These are phyloP conservation scores for Hemileccinum rubropunctum DNA, from an alignment of 768 basidiomycete genomes.

Conservation along the genomic window DNA sequence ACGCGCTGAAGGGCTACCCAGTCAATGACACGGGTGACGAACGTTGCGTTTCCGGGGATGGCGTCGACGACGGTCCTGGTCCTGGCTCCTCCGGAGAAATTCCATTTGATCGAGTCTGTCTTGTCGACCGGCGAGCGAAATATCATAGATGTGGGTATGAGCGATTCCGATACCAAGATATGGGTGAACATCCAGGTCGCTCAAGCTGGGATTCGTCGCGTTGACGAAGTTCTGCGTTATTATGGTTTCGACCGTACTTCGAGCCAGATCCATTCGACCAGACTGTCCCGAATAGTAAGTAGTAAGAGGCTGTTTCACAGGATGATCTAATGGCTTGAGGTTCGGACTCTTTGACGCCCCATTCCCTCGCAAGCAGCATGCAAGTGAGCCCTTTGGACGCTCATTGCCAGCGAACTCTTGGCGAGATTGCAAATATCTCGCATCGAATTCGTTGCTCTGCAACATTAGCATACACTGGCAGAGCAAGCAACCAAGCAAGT, in stretches of 20 bases:
- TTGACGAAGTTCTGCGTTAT: neutral
- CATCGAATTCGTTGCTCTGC: neutral
- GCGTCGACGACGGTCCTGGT: conserved; percentile 57
- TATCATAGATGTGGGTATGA: conserved; percentile 45
- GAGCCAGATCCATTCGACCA: conserved; percentile 16
- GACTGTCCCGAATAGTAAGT: too few relatives aligned
- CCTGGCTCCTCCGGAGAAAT: conserved; percentile 42
- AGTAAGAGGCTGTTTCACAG: too few relatives aligned
- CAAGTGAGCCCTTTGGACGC: too few relatives aligned
- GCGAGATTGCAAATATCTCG: neutral
- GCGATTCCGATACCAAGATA: conserved; percentile 36
- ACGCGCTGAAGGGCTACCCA: conserved; percentile 33
- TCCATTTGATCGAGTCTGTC: conserved; percentile 64
- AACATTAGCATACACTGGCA: neutral
- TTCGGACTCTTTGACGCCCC: too few relatives aligned
- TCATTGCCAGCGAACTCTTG: neutral
- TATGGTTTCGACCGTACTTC: neutral
- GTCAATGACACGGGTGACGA: conserved; percentile 41
- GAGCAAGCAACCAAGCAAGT: neutral
- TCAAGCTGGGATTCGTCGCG: neutral
- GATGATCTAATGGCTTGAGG: too few relatives aligned
- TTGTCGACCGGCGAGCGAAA: conserved; percentile 55
- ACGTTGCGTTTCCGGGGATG: conserved; percentile 35
- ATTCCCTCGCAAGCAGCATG: too few relatives aligned
- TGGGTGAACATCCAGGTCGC: neutral